Conservation (phyloP, 108 stramenopile species). For the Halocafeteria seosinensis region DNA sequence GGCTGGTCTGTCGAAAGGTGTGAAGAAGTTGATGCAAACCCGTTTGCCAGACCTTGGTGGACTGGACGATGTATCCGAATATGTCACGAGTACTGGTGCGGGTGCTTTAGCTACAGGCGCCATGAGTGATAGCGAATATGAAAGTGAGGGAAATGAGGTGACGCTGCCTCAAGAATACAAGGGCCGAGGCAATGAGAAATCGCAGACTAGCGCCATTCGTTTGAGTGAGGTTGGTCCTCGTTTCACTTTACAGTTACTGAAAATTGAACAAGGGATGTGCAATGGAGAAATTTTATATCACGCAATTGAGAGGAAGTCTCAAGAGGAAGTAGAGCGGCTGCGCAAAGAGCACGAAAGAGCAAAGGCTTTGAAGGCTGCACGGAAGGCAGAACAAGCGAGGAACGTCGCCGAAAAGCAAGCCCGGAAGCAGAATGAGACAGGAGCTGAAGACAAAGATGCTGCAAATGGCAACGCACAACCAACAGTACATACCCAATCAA, state of each 20-base stretch:
- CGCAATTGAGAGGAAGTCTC: conserved; percentile 41
- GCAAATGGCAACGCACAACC: no score
- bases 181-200: conserved; percentile 55
- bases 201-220: conserved; percentile 71
- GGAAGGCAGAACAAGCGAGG: conserved; percentile 30
- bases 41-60: conserved; percentile 72
- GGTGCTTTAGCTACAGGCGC: conserved; percentile 6
- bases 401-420: conserved; percentile 27
- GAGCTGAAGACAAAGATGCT: no score
- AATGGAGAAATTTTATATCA: conserved; percentile 91
- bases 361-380: conserved; percentile 23
- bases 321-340: conserved; percentile 1
- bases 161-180: conserved; percentile 59
- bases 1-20: conserved; percentile 66
- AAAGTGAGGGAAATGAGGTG: conserved; percentile 53
- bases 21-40: conserved; percentile 68
- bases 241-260: conserved; percentile 61
- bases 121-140: conserved; percentile 63
- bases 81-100: conserved; percentile 45
- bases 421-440: conserved; percentile 9
- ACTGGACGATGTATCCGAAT: conserved; percentile 82
- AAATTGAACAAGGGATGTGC: conserved; percentile 79
- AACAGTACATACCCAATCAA: no score
- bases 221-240: conserved; percentile 89
- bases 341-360: conserved; percentile 10